phyloP scores from a whole-genome alignment of 2,329 filamentous ascomycete genomes.

The Leptographium wingfieldii region DNA sequence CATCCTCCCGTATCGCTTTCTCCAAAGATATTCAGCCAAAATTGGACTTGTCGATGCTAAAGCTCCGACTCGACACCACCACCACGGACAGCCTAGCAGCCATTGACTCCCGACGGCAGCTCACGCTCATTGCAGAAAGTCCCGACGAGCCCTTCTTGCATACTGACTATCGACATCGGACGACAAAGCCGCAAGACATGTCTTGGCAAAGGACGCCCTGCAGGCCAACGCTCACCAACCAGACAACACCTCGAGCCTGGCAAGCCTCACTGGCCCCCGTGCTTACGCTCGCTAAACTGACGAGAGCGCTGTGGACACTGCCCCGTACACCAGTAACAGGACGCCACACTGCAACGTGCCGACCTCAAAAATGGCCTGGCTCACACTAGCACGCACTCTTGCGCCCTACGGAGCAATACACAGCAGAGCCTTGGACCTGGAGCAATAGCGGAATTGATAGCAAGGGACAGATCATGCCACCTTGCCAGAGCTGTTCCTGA shows the following conservation, averaged over 20 bases:
- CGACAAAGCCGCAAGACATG: not conserved
- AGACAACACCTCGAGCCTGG: too few relatives aligned
- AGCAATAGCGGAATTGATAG: not conserved
- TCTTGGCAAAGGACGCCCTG: not conserved
- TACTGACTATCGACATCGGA: not conserved
- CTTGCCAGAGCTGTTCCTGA: not conserved
- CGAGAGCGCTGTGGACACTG: too few relatives aligned
- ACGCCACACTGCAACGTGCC: not conserved
- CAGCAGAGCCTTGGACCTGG: not conserved
- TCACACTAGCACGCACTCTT: not conserved
- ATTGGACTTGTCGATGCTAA: not conserved
- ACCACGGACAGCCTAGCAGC: not conserved
- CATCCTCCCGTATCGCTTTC: not conserved
- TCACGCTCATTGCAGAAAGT: not conserved
- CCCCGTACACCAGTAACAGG: not conserved
- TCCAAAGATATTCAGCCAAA: not conserved
- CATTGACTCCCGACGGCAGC: not conserved
- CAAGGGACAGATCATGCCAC: not conserved
- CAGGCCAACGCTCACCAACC: too few relatives aligned
- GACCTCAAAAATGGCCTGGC: not conserved
- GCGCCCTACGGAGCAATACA: not conserved
- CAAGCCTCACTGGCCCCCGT: too few relatives aligned
- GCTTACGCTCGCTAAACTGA: too few relatives aligned
- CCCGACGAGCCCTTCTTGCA: not conserved
- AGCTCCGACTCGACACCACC: not conserved